These are phyloP conservation scores for Lavandula angustifolia DNA, from an alignment of 257 asterid species.

Conservation along the genomic window DNA sequence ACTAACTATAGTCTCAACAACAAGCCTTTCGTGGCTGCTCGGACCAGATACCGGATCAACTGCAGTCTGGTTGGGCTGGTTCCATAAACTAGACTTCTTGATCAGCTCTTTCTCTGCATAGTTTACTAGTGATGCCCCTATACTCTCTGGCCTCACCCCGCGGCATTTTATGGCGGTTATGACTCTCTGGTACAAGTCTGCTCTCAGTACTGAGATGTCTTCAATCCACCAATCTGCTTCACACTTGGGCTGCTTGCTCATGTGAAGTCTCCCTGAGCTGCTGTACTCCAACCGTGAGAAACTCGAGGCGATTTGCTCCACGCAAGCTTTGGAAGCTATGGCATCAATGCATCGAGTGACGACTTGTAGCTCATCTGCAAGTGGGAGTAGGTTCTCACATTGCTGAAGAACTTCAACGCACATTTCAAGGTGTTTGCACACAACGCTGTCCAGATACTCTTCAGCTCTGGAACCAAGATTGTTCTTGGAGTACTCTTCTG, in stretches of 20 bases:
- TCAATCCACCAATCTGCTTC: conserved; percentile 98
- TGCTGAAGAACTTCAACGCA: conserved; percentile 80
- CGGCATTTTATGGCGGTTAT: conserved; percentile 85
- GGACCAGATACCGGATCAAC: conserved; percentile 42
- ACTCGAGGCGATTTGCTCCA: conserved; percentile 96
- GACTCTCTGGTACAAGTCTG: conserved; percentile 72
- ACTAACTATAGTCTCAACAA: conserved; percentile 76
- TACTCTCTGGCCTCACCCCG: conserved; percentile 93
- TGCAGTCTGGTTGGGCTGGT: conserved; percentile 51
- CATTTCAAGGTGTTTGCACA: conserved; percentile 78
- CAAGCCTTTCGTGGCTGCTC: conserved; percentile 59
- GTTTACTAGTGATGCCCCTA: conserved; percentile 81
- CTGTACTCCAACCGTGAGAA: conserved; percentile 89
- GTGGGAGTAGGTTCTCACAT: conserved; percentile 82
- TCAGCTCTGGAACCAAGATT: conserved; percentile 77
- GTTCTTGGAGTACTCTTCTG: conserved; percentile 75
- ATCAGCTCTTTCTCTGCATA: conserved; percentile 78
- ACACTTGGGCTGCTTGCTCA: conserved; percentile 67
- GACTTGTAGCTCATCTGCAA: conserved; percentile 77
- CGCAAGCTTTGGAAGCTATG: conserved; percentile 92
- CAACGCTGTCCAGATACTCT: conserved; percentile 70
- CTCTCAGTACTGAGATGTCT: conserved; percentile 73
- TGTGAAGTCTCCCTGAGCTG: conserved; percentile 93
- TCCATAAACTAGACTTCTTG: conserved; percentile 69
- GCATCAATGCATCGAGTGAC: conserved; percentile 74